Conservation (phyloP, 257 asterid species). For the Przewalskia tangutica region DNA sequence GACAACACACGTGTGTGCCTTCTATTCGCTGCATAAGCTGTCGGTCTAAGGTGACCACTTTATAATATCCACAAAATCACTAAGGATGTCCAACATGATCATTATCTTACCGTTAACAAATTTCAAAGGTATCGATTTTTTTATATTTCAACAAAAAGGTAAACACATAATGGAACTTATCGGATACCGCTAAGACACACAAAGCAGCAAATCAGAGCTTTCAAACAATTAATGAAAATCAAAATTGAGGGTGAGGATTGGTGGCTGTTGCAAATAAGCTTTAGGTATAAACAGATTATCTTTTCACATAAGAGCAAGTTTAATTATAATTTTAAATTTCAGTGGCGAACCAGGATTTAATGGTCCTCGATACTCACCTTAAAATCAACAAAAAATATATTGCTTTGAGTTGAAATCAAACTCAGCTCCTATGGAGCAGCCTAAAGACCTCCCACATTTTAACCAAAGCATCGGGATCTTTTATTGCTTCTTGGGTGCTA, state of each 20-base stretch:
- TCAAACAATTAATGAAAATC: not conserved
- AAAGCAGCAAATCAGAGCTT: not conserved
- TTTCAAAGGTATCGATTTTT: not conserved
- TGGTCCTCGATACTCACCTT: too few species aligned
- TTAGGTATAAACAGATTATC: not conserved
- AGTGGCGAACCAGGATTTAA: too few species aligned
- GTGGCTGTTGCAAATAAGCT: not conserved
- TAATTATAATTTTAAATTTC: not conserved
- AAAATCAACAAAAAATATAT: too few species aligned
- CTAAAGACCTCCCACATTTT: too few species aligned
- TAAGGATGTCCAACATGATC: not conserved
- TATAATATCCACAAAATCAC: not conserved
- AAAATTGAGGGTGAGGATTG: not conserved
- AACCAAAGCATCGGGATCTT: too few species aligned
- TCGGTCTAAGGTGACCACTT: not conserved
- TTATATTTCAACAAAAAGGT: not conserved
- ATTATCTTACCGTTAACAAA: not conserved
- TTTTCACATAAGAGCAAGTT: not conserved
- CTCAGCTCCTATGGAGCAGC: too few species aligned
- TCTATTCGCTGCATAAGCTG: not conserved
- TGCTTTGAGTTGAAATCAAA: too few species aligned
- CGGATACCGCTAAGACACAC: not conserved
- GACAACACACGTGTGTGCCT: not conserved
- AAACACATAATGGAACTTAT: not conserved
- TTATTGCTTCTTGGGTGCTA: too few species aligned